Base-by-base conservation (phyloP, 2,329 filamentous ascomycete genomes). In the Xylaria sp. region DNA sequence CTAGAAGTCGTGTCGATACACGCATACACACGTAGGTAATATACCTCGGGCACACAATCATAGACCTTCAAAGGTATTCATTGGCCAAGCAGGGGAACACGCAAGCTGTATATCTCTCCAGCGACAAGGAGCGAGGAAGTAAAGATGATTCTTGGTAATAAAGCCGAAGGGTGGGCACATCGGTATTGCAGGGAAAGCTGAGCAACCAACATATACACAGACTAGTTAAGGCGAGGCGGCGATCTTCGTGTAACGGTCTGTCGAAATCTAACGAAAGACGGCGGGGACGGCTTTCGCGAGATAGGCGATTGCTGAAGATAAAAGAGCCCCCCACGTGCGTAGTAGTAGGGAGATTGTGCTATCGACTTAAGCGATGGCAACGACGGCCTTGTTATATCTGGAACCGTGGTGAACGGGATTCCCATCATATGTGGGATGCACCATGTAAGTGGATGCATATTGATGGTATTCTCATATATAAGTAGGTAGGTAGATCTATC, bases 121-220 rank as follows among this genome's bases (percentile, higher is more conserved):
- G 15, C 2, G 28, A 41, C 50, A 39, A 32, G 61, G 56, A 25
- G 39, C 3, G 37, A 15, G 37, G 10, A 20, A 13, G 57, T 28
- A 46, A 46, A 18, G 1, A 44, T 1, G n/a, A 57, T 37, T 57
- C 20, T 61, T 37, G 50, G 50, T 37, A 52, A 32, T 23, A 39
- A 28, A 13, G 39, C 10, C 28, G 18, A 15, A 34, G 13, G 9
- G 32, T 50, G 56, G n/a, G 39, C 34, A 37, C 23, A n/a, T 48
- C 57, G n/a, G 51, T 13, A 13, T 52, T 58, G 25, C 57, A 46
- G 48, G 13, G n/a, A 52, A 52, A 63, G 66, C 46, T 46, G 28
- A 20, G 46, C 32, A 66, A 58, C 2, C 23, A 15, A 15, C 41
- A 2, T 37, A 37, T 6, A 37, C 34, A 37, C 34, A 9, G 10